Conservation (phyloP, 2,329 filamentous ascomycete species). For the Aspergillus unguis region DNA sequence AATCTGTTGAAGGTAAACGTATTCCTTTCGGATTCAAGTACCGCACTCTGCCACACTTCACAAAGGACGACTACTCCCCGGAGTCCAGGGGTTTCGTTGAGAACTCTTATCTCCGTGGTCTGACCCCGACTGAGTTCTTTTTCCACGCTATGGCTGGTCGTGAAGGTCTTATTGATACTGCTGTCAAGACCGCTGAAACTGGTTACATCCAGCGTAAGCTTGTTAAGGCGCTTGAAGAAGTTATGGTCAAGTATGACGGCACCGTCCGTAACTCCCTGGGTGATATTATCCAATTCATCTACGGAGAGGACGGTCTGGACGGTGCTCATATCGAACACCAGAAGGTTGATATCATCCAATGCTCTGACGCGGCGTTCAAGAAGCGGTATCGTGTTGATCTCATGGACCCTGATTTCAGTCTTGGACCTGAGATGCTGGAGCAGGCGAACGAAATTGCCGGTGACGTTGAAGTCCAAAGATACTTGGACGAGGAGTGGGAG, state of each 20-base stretch:
- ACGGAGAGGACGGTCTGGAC: constrained; percentile 95
- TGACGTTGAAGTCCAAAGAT: constrained; percentile 79
- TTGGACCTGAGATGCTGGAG: constrained; percentile 71
- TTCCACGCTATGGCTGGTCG: constrained; percentile 99
- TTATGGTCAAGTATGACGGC: constrained; percentile 95
- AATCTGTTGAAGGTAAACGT: constrained; percentile 97
- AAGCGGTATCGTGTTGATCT: constrained; percentile 82
- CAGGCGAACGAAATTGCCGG: constrained; percentile 82
- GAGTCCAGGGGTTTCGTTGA: constrained; percentile 97
- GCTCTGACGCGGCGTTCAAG: constrained; percentile 74
- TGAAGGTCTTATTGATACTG: constrained; percentile 98
- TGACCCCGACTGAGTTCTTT: constrained; percentile 96
- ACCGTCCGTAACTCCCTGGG: constrained; percentile 96
- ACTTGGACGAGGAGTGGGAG: constrained; percentile 87
- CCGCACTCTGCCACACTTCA: constrained; percentile 92
- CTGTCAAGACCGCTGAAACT: constrained; percentile 98
- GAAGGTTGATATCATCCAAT: constrained; percentile 77
- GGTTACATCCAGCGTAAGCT: constrained; percentile 98
- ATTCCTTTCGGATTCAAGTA: constrained; percentile 99
- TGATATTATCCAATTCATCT: constrained; percentile 94
- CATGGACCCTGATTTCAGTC: constrained; percentile 64
- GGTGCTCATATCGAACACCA: constrained; percentile 93
- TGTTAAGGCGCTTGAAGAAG: constrained; percentile 95
- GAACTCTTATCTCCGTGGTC: constrained; percentile 93
- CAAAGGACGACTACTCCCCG: constrained; percentile 97